phyloP scores from a whole-genome alignment of 305 asterid genomes.

The Fraxinus sp. region DNA sequence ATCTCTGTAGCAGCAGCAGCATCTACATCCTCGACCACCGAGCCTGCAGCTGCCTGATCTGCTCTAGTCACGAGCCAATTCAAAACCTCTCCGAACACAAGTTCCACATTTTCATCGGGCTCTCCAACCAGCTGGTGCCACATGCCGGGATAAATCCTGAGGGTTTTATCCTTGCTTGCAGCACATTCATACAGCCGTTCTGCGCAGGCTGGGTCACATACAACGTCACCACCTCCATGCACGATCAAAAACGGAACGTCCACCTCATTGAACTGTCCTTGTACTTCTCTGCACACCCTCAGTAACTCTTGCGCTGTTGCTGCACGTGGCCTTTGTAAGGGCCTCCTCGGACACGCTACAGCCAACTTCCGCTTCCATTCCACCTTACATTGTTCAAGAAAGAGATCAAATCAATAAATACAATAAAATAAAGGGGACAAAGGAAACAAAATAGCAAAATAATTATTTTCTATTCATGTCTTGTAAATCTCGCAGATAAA shows the following conservation, averaged over 20 bases:
- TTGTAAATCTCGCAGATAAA: not conserved
- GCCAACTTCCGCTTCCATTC: slow-evolving; percentile 90
- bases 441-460: not conserved
- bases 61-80: slow-evolving; percentile 75
- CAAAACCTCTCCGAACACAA: slow-evolving; percentile 73
- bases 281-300: slow-evolving; percentile 70
- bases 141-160: slow-evolving; percentile 69
- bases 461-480: not conserved
- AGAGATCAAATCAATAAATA: not conserved
- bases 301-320: slow-evolving; percentile 85
- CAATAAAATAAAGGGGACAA: not conserved
- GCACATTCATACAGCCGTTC: slow-evolving; percentile 70
- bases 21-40: slow-evolving; percentile 6
- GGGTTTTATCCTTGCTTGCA: slow-evolving; percentile 65
- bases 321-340: slow-evolving; percentile 66
- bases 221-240: slow-evolving; percentile 74
- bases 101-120: slow-evolving; percentile 69
- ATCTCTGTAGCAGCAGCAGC: slow-evolving; percentile 12
- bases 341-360: slow-evolving; percentile 73
- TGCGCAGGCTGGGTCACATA: slow-evolving; percentile 77
- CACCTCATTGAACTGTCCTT: slow-evolving; percentile 58
- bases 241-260: slow-evolving; percentile 67
- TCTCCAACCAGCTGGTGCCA: slow-evolving; percentile 95
- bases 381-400: slow-evolving; percentile 41
- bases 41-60: slow-evolving; percentile 14